Conservation (phyloP, 2,329 filamentous ascomycete species). For the Periconia sp. region DNA sequence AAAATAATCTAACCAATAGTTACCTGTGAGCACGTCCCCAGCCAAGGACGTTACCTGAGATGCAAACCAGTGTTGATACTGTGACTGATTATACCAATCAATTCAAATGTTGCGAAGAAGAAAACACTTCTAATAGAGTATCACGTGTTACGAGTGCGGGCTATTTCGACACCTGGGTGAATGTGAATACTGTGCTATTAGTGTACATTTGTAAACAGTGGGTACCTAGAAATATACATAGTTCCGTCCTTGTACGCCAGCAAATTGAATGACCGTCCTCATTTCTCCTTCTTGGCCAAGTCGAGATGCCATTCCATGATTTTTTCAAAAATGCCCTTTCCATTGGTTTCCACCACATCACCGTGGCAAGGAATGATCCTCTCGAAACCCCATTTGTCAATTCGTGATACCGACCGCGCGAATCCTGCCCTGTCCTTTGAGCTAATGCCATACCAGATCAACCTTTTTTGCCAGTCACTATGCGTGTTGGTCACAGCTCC, state of each 20-base stretch:
- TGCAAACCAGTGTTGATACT: too few species aligned
- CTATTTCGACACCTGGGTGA: too few species aligned
- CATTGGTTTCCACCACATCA: conserved; percentile 76
- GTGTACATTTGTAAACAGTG: background rate
- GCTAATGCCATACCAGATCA: conserved; percentile 76
- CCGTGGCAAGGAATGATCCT: conserved; percentile 90
- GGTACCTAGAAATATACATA: background rate
- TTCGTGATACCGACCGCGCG: conserved; percentile 67
- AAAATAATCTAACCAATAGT: too few species aligned
- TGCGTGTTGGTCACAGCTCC: conserved; percentile 60
- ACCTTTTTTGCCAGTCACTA: conserved; percentile 75
- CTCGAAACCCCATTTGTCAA: conserved; percentile 81
- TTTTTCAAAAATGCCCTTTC: conserved; percentile 74
- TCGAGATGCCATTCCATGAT: conserved; percentile 82
- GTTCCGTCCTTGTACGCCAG: background rate
- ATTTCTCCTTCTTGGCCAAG: conserved; percentile 20
- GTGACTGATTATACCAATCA: too few species aligned
- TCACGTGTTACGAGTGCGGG: too few species aligned
- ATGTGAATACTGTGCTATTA: background rate
- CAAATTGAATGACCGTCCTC: background rate
- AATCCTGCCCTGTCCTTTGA: conserved; percentile 66
- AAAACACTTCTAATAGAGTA: too few species aligned
- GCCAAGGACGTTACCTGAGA: too few species aligned
- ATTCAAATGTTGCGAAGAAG: too few species aligned
- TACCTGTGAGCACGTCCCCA: too few species aligned